These are phyloP conservation scores for Mortierella sp. DNA, from an alignment of 371 early-diverging fungal genomes.

Conservation along the genomic window DNA sequence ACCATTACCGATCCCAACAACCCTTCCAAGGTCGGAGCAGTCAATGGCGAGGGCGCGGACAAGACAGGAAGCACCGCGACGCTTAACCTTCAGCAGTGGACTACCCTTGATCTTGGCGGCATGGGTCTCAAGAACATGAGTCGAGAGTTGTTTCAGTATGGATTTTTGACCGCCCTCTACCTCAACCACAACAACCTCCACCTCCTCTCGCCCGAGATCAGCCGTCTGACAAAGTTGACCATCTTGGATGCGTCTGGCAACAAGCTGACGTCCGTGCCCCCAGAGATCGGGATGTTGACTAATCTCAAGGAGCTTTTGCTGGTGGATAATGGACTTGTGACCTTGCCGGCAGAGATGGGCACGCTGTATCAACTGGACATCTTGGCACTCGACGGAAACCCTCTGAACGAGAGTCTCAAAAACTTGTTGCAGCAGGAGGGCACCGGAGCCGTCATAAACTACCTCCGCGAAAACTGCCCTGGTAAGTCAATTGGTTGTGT, in stretches of 20 bases:
- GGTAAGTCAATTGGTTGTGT: conserved; percentile 61
- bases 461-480: conserved; percentile 93
- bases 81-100: conserved; percentile 73
- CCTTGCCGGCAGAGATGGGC: conserved; percentile 95
- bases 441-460: conserved; percentile 86
- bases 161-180: conserved; percentile 91
- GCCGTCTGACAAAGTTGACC: conserved; percentile 74
- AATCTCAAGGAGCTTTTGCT: conserved; percentile 89
- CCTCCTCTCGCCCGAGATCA: conserved; percentile 80
- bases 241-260: conserved; percentile 93
- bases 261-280: conserved; percentile 87
- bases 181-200: conserved; percentile 94
- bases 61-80: conserved; percentile 51
- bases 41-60: conserved; percentile 57
- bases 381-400: conserved; percentile 98
- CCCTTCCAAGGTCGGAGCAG: conserved; percentile 63
- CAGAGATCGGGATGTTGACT: conserved; percentile 91
- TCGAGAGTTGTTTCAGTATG: conserved; percentile 80
- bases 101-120: conserved; percentile 91
- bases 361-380: conserved; percentile 92
- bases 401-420: conserved; percentile 89
- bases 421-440: conserved; percentile 91
- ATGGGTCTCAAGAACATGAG: conserved; percentile 90
- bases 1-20: conserved; percentile 76
- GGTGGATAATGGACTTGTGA: conserved; percentile 94